These are phyloP conservation scores for Galerina marginata DNA, from an alignment of 768 basidiomycete species.

Conservation along the genomic window DNA sequence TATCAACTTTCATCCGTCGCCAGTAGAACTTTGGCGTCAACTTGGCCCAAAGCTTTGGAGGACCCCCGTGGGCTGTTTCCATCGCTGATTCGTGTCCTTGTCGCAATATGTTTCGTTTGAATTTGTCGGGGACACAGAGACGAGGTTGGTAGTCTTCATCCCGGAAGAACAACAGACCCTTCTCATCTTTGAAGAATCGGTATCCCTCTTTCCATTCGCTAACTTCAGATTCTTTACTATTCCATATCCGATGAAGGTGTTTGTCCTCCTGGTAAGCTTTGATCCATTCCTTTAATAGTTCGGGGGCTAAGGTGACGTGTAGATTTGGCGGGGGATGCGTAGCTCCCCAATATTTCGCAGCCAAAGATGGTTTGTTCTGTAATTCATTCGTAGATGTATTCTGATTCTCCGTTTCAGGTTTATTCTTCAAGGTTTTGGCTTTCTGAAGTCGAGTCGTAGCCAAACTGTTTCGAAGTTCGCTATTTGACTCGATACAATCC, in stretches of 20 bases:
- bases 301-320: neutral
- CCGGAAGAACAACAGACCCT: slow-evolving; percentile 5
- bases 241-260: neutral
- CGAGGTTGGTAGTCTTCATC: slow-evolving; percentile 2
- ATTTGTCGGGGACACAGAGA: neutral
- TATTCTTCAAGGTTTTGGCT: neutral
- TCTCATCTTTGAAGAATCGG: neutral
- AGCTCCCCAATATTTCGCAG: neutral
- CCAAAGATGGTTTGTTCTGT: neutral
- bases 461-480: neutral
- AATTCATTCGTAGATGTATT: no score
- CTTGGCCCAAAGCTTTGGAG: neutral
- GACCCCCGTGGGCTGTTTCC: slow-evolving; percentile 4
- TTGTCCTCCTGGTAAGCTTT: neutral
- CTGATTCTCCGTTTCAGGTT: neutral
- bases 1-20: slow-evolving; percentile 2
- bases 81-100: neutral
- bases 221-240: neutral
- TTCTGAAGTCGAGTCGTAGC: neutral
- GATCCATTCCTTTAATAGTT: neutral
- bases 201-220: neutral
- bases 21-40: slow-evolving; percentile 5
- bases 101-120: neutral
- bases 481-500: neutral
- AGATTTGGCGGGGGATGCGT: neutral